phyloP scores from a whole-genome alignment of 768 basidiomycete species.

The Daedaleopsis nitida region DNA sequence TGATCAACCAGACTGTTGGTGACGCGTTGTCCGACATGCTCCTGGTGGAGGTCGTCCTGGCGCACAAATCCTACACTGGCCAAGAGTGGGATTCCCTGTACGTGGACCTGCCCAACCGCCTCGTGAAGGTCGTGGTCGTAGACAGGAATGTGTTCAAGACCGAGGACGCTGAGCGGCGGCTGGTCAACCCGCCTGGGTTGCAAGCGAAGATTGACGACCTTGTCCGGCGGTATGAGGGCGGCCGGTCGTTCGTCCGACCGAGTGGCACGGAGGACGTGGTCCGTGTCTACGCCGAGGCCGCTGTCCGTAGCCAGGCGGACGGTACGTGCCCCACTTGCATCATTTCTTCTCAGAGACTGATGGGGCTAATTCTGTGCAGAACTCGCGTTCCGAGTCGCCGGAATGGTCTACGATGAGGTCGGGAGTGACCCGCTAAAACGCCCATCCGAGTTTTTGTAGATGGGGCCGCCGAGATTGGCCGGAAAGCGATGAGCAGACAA shows the following conservation, averaged over 20 bases:
- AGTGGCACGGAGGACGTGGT: slow-evolving; percentile 99
- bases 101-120: slow-evolving; percentile 89
- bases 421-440: slow-evolving; percentile 77
- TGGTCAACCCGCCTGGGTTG: slow-evolving; percentile 77
- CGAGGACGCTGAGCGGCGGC: slow-evolving; percentile 88
- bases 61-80: slow-evolving; percentile 83
- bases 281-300: slow-evolving; percentile 94
- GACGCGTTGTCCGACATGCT: slow-evolving; percentile 97
- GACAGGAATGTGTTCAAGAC: slow-evolving; percentile 87
- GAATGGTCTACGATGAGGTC: slow-evolving; percentile 80
- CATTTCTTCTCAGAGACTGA: neutral
- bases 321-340: slow-evolving; percentile 51
- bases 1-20: slow-evolving; percentile 98
- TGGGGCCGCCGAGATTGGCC: neutral
- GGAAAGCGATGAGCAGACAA: neutral
- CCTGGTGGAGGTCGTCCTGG: slow-evolving; percentile 89
- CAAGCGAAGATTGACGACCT: slow-evolving; percentile 84
- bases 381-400: slow-evolving; percentile 83
- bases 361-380: slow-evolving; percentile 45
- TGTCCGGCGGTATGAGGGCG: slow-evolving; percentile 75
- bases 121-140: slow-evolving; percentile 89
- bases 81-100: slow-evolving; percentile 93
- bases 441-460: slow-evolving; percentile 77
- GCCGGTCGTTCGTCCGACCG: slow-evolving; percentile 92
- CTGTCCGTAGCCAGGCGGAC: slow-evolving; percentile 70